phyloP scores from a whole-genome alignment of 2,329 filamentous ascomycete genomes.

The Fusarium praegraminearum region DNA sequence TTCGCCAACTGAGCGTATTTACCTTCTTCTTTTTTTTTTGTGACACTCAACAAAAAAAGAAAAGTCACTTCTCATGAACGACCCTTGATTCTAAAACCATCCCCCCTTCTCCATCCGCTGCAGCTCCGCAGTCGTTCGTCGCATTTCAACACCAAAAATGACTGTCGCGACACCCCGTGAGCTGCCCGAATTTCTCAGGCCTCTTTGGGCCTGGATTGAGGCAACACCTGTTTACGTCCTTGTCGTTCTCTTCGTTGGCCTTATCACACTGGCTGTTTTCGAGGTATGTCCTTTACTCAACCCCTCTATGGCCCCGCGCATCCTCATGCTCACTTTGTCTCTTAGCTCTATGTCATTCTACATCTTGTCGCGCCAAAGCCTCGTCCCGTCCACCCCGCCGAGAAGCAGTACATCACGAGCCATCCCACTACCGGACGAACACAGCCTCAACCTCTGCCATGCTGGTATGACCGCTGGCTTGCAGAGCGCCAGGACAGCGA shows the following conservation, averaged over 20 bases:
- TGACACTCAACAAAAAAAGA: background rate
- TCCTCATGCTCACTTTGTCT: constrained; percentile 23
- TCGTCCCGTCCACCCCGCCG: constrained; percentile 77
- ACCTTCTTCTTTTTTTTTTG: background rate
- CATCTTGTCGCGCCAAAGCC: constrained; percentile 84
- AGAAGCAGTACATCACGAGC: constrained; percentile 87
- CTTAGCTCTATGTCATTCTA: constrained; percentile 72
- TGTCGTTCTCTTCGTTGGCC: constrained; percentile 51
- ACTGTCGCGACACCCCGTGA: constrained; percentile 42
- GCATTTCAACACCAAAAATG: constrained; percentile 28
- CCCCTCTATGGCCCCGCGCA: constrained; percentile 6
- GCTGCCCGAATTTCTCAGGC: constrained; percentile 52
- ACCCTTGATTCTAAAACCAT: background rate
- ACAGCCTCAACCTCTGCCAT: constrained; percentile 71
- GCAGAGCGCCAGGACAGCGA: constrained; percentile 67
- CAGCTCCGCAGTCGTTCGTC: constrained; percentile 24
- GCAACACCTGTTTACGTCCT: constrained; percentile 57
- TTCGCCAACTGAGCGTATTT: constrained; percentile 17
- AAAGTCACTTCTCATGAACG: constrained; percentile 12
- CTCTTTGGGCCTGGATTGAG: constrained; percentile 53
- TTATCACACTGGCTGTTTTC: constrained; percentile 53
- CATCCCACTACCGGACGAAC: constrained; percentile 63
- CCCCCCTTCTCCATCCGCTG: constrained; percentile 7
- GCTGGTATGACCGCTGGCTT: constrained; percentile 86
- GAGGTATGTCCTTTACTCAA: constrained; percentile 50